These are phyloP conservation scores for Raffaelea deltoideospora DNA, from an alignment of 2,329 filamentous ascomycete species.

Conservation along the genomic window DNA sequence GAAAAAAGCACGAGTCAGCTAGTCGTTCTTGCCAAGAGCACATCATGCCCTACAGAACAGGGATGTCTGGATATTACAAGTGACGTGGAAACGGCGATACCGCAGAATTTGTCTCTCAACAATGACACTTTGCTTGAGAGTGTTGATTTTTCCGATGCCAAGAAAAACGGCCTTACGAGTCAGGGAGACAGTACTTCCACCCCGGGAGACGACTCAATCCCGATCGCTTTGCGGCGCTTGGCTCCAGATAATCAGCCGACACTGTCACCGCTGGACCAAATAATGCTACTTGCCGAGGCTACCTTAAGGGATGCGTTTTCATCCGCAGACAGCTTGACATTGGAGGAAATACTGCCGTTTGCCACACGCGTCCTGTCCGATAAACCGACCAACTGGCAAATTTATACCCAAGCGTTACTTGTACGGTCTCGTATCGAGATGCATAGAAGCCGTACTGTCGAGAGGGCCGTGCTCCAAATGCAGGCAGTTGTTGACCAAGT, in stretches of 20 bases:
- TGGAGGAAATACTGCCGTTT: conserved; percentile 89
- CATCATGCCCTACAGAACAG: neutral
- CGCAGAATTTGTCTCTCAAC: conserved; percentile 64
- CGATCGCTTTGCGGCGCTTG: conserved; percentile 45
- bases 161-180: conserved; percentile 7
- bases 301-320: conserved; percentile 81
- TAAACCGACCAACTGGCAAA: conserved; percentile 91
- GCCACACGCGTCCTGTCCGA: conserved; percentile 77
- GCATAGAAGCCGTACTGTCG: conserved; percentile 72
- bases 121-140: conserved; percentile 86
- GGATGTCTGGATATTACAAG: too few species aligned
- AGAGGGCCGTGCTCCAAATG: conserved; percentile 79
- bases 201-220: too few species aligned
- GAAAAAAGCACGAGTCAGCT: conserved; percentile 72
- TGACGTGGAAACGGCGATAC: too few species aligned
- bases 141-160: conserved; percentile 52
- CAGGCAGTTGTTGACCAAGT: conserved; percentile 94
- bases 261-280: conserved; percentile 70
- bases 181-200: too few species aligned
- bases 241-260: conserved; percentile 70
- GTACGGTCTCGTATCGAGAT: conserved; percentile 83
- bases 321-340: conserved; percentile 67
- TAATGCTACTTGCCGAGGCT: conserved; percentile 74
- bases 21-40: conserved; percentile 59
- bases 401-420: conserved; percentile 86